Percentiles rank a stretch among this genome's conserved stretches.
These are phyloP conservation scores for Aspergillus fumigatus DNA, from an alignment of 2,329 filamentous ascomycete genomes.

Conservation along the genomic window DNA sequence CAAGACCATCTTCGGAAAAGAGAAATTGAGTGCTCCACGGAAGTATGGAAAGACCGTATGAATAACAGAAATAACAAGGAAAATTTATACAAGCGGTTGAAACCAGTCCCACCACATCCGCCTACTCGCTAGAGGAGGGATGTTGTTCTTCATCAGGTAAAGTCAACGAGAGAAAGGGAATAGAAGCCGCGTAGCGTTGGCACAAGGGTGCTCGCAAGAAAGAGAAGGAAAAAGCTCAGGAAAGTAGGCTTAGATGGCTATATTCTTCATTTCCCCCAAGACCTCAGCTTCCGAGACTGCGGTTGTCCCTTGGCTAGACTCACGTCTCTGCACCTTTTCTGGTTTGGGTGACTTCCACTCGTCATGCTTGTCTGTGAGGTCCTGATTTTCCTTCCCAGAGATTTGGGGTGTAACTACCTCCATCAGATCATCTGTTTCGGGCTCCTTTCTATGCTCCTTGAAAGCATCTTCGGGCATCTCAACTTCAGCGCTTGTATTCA, in stretches of 20 bases:
- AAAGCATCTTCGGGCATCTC: constrained; percentile 29
- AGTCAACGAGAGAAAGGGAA: constrained; percentile 10
- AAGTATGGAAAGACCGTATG: constrained; percentile 19
- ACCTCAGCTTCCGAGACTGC: constrained; percentile 34
- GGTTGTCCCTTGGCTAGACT: constrained; percentile 25
- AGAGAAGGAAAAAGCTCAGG: constrained; percentile 3
- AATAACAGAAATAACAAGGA: constrained; percentile 18
- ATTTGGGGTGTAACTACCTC: constrained; percentile 37
- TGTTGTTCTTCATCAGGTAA: constrained; percentile 14
- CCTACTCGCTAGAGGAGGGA: constrained; percentile 22
- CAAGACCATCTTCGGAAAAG: constrained; percentile 17
- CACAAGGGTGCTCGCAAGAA: not conserved
- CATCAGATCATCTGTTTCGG: constrained; percentile 35
- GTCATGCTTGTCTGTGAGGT: constrained; percentile 16
- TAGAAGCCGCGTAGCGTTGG: constrained; percentile 1
- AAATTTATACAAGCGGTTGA: constrained; percentile 31
- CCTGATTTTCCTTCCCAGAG: constrained; percentile 32
- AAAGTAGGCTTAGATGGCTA: constrained; percentile 36
- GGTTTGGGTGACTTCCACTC: constrained; percentile 21
- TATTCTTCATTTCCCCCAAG: constrained; percentile 46
- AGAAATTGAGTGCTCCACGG: constrained; percentile 19
- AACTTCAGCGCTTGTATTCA: constrained; percentile 29
- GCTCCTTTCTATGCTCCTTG: constrained; percentile 26
- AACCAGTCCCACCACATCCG: constrained; percentile 22
- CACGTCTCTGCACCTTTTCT: constrained; percentile 28